Percentiles rank a stretch among this genome's conserved stretches.
These are phyloP conservation scores for Cruciata laevipes DNA, from an alignment of 257 asterid species.

Conservation along the genomic window DNA sequence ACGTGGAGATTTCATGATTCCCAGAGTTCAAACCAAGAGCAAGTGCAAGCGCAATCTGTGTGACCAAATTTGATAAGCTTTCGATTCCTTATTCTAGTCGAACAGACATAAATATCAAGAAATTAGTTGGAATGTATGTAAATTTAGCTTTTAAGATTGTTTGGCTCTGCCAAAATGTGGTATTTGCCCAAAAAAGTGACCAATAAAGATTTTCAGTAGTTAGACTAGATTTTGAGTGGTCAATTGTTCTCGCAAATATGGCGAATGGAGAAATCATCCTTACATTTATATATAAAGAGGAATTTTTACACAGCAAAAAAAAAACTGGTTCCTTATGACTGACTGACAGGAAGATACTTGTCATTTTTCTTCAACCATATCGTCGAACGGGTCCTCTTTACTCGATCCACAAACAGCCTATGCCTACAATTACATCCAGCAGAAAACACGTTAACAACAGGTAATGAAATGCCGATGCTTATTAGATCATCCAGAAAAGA, in stretches of 20 bases:
- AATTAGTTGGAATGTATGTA: not conserved
- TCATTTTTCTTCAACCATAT: constrained; percentile 55
- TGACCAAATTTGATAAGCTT: not conserved
- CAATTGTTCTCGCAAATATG: not conserved
- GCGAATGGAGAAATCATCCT: not conserved
- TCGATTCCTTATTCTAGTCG: not conserved
- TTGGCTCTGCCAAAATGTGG: not conserved
- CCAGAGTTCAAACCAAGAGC: constrained; percentile 33
- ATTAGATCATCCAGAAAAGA: not conserved
- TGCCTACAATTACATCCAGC: constrained; percentile 45
- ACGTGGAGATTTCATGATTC: constrained; percentile 37
- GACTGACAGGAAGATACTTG: constrained; percentile 33
- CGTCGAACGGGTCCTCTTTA: constrained; percentile 78
- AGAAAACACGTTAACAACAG: not conserved
- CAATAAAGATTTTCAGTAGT: not conserved
- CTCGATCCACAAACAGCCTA: constrained; percentile 49
- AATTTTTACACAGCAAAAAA: not conserved
- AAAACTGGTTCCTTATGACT: constrained; percentile 22
- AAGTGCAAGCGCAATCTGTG: constrained; percentile 16
- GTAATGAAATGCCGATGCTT: not conserved
- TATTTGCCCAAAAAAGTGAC: not conserved
- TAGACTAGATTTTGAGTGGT: not conserved
- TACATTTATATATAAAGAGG: not conserved
- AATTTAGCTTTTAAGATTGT: not conserved
- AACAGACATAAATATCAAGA: not conserved